Evolutionary conservation across 2,329 filamentous ascomycete genomes (phyloP).

Genomic region (Leptosphaerulina australis): DNA sequence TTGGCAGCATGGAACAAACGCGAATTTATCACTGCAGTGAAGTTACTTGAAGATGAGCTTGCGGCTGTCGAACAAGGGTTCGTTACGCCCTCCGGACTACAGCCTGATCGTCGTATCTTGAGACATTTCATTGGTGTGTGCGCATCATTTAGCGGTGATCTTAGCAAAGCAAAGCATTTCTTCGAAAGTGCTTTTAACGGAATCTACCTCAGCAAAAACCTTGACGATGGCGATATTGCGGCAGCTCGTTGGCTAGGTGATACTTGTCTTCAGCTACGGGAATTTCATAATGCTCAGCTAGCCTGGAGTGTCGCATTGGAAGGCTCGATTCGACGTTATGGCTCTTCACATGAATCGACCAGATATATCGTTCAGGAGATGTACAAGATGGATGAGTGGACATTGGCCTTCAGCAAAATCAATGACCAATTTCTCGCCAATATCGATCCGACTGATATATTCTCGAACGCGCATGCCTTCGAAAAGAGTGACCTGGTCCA

Average conservation of each 20-base stretch:
- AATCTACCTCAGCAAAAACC: slow-evolving; percentile 25
- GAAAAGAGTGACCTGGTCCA: slow-evolving; percentile 33
- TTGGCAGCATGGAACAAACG: slow-evolving; percentile 2
- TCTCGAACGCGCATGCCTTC: slow-evolving; percentile 25
- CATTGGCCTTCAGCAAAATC: slow-evolving; percentile 25
- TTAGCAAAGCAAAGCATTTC: slow-evolving; percentile 33
- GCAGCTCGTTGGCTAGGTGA: slow-evolving; percentile 44
- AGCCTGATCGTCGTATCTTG: slow-evolving; percentile 37
- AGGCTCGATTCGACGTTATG: slow-evolving; percentile 29
- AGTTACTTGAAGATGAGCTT: slow-evolving; percentile 34
- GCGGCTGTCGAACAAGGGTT: slow-evolving; percentile 35
- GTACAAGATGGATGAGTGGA: slow-evolving; percentile 27
- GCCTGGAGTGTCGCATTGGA: slow-evolving; percentile 40
- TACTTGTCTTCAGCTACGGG: slow-evolving; percentile 37
- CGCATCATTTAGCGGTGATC: slow-evolving; percentile 36
- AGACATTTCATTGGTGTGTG: slow-evolving; percentile 37
- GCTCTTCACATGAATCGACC: slow-evolving; percentile 22
- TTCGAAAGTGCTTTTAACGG: slow-evolving; percentile 39
- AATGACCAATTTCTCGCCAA: slow-evolving; percentile 26
- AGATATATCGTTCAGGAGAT: slow-evolving; percentile 29
- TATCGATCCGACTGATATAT: slow-evolving; percentile 33
- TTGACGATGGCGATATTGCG: slow-evolving; percentile 44
- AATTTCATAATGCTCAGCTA: slow-evolving; percentile 36
- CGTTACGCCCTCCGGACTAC: slow-evolving; percentile 21
- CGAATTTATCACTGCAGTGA: slow-evolving; percentile 29